Conservation (phyloP, 129 eudicot genomes). For the Daucus carota region DH1_v3.0 NC_030381.2:46539001-46539500, state of each 20-base stretch:
- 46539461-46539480: conserved; percentile 53
- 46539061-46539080: conserved; percentile 55
- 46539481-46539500: conserved; percentile 68
- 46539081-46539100: conserved; percentile 67
- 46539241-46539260: conserved; percentile 54
- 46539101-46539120: conserved; percentile 45
- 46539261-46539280: conserved; percentile 57
- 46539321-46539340: conserved; percentile 59
- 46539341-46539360: conserved; percentile 63
- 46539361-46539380: conserved; percentile 50
- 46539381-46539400: conserved; percentile 50
- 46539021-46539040: conserved; percentile 44
- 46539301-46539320: conserved; percentile 56
- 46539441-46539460: conserved; percentile 52
- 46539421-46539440: conserved; percentile 44
- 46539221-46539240: conserved; percentile 58
- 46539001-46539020: conserved; percentile 44
- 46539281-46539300: conserved; percentile 52
- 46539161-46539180: conserved; percentile 56
- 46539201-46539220: conserved; percentile 39
- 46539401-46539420: conserved; percentile 42
- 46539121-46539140: conserved; percentile 46
- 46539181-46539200: conserved; percentile 62
- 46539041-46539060: conserved; percentile 28
- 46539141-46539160: conserved; percentile 62